Percentiles rank a stretch among this genome's conserved stretches.
Evolutionary conservation across 192 early-diverging fungal genomes (phyloP).

Genomic region (Backusella circina): DNA sequence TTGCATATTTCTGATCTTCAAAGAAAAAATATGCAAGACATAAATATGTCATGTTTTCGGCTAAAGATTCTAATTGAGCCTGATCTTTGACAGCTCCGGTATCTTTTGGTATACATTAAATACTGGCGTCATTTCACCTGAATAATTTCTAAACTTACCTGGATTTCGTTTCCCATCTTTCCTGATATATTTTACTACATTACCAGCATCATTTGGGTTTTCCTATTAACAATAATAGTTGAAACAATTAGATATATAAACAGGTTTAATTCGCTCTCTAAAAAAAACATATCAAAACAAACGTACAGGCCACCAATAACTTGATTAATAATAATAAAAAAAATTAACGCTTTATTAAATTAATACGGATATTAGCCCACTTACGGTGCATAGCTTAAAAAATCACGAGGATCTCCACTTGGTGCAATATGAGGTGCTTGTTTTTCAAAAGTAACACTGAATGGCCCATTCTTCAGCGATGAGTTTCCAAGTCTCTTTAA

Average conservation of each 20-base stretch:
- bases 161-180: slow-evolving; percentile 36
- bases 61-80: slow-evolving; percentile 24
- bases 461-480: slow-evolving; percentile 28
- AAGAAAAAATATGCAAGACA: slow-evolving; percentile 26
- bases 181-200: slow-evolving; percentile 12
- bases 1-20: slow-evolving; percentile 17
- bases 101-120: slow-evolving; percentile 11
- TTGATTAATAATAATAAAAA: background rate
- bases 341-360: background rate
- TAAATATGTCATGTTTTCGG: slow-evolving; percentile 24
- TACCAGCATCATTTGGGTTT: background rate
- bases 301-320: slow-evolving; percentile 31
- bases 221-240: background rate
- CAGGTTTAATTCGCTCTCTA: background rate
- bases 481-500: slow-evolving; percentile 24
- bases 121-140: background rate
- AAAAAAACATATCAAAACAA: background rate
- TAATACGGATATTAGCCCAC: background rate
- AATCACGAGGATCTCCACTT: slow-evolving; percentile 24
- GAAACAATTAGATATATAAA: background rate
- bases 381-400: slow-evolving; percentile 35
- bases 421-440: slow-evolving; percentile 20
- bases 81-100: slow-evolving; percentile 19
- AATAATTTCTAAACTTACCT: slow-evolving; percentile 9
- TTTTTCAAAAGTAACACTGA: slow-evolving; percentile 20